Percentiles rank a stretch among this genome's conserved stretches.
Conservation (phyloP, 768 basidiomycete genomes). For the Leucogyrophana mollusca region DNA sequence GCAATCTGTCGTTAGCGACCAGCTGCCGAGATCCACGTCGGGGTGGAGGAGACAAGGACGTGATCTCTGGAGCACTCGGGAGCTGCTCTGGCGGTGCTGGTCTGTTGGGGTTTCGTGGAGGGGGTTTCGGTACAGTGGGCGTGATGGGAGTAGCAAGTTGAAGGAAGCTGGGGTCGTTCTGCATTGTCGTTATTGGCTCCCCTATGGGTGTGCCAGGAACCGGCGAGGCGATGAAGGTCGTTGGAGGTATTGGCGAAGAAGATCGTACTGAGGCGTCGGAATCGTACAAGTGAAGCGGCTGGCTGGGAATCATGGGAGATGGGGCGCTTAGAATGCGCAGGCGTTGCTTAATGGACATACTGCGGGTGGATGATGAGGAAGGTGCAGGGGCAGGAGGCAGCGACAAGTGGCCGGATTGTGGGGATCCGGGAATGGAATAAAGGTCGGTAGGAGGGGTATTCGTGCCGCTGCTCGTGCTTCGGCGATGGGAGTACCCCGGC, state of each 20-base stretch:
- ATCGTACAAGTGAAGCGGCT: conserved; percentile 22
- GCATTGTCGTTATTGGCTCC: conserved; percentile 54
- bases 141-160: conserved; percentile 49
- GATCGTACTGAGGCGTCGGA: conserved; percentile 15
- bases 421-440: conserved; percentile 46
- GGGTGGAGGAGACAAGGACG: conserved; percentile 62
- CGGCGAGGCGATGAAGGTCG: background rate
- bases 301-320: conserved; percentile 30
- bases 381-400: conserved; percentile 38
- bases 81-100: conserved; percentile 25
- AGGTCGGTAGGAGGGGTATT: conserved; percentile 25
- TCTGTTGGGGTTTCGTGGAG: conserved; percentile 20
- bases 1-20: conserved; percentile 5
- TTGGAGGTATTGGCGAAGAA: conserved; percentile 8
- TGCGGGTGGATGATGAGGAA: conserved; percentile 15
- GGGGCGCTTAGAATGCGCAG: conserved; percentile 69
- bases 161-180: conserved; percentile 62
- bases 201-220: conserved; percentile 54
- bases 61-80: conserved; percentile 36
- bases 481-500: conserved; percentile 21
- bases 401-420: conserved; percentile 39
- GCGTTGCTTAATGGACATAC: conserved; percentile 57
- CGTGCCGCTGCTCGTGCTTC: conserved; percentile 36
- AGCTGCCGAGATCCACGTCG: conserved; percentile 56
- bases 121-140: conserved; percentile 18